These are phyloP conservation scores for Pseudogymnoascus verrucosus DNA, from an alignment of 2,329 filamentous ascomycete genomes.

Conservation along the genomic window DNA sequence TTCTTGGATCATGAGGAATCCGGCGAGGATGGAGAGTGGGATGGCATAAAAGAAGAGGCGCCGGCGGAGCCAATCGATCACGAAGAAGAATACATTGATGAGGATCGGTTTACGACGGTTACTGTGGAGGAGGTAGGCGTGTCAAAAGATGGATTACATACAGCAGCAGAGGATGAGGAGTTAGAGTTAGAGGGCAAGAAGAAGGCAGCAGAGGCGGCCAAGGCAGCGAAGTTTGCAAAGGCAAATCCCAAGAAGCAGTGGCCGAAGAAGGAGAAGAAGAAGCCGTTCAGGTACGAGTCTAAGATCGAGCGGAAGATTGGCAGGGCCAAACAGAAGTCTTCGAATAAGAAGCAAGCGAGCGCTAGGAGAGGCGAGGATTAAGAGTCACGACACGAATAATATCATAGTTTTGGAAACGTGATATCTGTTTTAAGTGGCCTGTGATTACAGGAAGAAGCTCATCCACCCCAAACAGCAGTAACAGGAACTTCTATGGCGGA, in stretches of 20 bases:
- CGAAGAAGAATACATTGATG: conserved; percentile 92
- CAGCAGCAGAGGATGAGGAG: conserved; percentile 33
- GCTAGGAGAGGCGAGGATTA: conserved; percentile 24
- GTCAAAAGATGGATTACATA: conserved; percentile 63
- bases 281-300: conserved; percentile 86
- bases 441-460: conserved; percentile 7
- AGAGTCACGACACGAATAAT: conserved; percentile 1
- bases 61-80: conserved; percentile 55
- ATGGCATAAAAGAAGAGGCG: conserved; percentile 45
- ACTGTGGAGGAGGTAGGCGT: conserved; percentile 85
- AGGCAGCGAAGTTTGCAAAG: conserved; percentile 29
- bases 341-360: conserved; percentile 37
- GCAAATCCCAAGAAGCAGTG: conserved; percentile 39
- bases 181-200: conserved; percentile 27
- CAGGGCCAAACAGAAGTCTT: conserved; percentile 62
- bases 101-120: conserved; percentile 91
- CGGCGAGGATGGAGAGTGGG: conserved; percentile 48
- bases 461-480: conserved; percentile 7
- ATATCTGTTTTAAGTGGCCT: conserved; percentile 8
- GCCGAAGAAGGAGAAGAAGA: conserved; percentile 67
- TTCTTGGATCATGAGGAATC: conserved; percentile 30
- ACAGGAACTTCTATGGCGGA: conserved; percentile 5
- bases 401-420: conserved; percentile 1
- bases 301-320: conserved; percentile 76
- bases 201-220: conserved; percentile 26